Percentiles rank a stretch among this genome's conserved stretches.
Conservation (phyloP, 371 early-diverging fungal species). For the Apophysomyces variabilis region DNA sequence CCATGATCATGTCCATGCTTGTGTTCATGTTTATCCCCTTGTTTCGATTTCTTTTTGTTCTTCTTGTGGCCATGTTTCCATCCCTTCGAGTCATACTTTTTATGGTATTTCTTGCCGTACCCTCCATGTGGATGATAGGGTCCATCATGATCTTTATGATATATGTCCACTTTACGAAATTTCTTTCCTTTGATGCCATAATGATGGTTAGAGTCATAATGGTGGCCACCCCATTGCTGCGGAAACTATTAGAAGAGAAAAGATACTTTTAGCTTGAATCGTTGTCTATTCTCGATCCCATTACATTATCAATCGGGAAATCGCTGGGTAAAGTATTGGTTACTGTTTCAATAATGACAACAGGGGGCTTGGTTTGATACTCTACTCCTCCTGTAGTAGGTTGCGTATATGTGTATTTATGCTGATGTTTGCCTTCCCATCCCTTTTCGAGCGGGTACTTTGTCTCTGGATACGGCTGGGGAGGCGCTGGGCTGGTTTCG, state of each 20-base stretch:
- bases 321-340: slow-evolving; percentile 4
- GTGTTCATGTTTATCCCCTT: not conserved
- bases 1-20: too few species aligned
- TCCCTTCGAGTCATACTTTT: not conserved
- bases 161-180: not conserved
- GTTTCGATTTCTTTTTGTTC: not conserved
- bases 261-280: not conserved
- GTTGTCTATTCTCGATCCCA: not conserved
- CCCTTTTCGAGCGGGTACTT: too few species aligned
- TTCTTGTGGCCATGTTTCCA: slow-evolving; percentile 1
- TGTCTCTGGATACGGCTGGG: too few species aligned
- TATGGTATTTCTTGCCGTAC: not conserved
- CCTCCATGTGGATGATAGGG: not conserved
- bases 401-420: not conserved
- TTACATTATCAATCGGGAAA: not conserved
- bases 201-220: not conserved
- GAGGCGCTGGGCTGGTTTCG: too few species aligned
- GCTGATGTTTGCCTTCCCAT: not conserved
- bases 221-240: not conserved
- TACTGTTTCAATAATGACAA: not conserved
- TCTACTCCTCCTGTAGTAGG: not conserved
- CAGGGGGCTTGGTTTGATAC: slow-evolving; percentile 2
- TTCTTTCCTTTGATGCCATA: not conserved
- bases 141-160: not conserved
- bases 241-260: not conserved